A percentile compares a stretch with the other conserved stretches of the same genome.
Evolutionary conservation across 177 flowering plant genomes (phyloP).

Genomic region (Vitis hybrid): DNA sequence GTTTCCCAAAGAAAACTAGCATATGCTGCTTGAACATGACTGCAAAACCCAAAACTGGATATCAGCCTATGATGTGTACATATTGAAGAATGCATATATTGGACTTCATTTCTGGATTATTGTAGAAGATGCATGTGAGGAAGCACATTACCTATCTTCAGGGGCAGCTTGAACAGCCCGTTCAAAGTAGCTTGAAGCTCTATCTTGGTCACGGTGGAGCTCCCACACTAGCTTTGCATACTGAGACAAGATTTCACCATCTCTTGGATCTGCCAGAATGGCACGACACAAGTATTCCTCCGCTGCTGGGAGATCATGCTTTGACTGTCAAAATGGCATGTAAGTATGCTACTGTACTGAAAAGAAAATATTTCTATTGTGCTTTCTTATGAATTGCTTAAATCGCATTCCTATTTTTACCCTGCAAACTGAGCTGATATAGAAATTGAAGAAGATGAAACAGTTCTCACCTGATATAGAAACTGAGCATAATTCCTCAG

Average conservation of each 20-base stretch:
- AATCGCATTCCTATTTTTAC: no score
- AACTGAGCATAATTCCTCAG: constrained; percentile 72
- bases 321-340: constrained; percentile 27
- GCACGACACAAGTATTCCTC: constrained; percentile 68
- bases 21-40: constrained; percentile 71
- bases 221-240: constrained; percentile 72
- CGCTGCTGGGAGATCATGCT: constrained; percentile 51
- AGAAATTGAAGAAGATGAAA: neutral
- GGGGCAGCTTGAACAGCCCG: constrained; percentile 59
- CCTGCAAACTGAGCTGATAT: no score
- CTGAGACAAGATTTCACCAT: constrained; percentile 60
- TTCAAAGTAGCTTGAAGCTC: constrained; percentile 51
- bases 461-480: constrained; percentile 45
- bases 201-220: constrained; percentile 46
- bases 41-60: constrained; percentile 22
- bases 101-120: neutral
- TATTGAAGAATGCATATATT: neutral
- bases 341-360: neutral
- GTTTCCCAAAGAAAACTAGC: constrained; percentile 70
- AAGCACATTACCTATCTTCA: constrained; percentile 45
- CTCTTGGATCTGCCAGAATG: constrained; percentile 60
- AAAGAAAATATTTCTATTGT: no score
- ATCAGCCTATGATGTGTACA: neutral
- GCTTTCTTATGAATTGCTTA: no score
- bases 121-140: neutral